A percentile compares a stretch with the other conserved stretches of the same genome.
Evolutionary conservation across 495 filamentous ascomycete species (phyloP).

Genomic region (Aspergillus sclerotioniger): DNA sequence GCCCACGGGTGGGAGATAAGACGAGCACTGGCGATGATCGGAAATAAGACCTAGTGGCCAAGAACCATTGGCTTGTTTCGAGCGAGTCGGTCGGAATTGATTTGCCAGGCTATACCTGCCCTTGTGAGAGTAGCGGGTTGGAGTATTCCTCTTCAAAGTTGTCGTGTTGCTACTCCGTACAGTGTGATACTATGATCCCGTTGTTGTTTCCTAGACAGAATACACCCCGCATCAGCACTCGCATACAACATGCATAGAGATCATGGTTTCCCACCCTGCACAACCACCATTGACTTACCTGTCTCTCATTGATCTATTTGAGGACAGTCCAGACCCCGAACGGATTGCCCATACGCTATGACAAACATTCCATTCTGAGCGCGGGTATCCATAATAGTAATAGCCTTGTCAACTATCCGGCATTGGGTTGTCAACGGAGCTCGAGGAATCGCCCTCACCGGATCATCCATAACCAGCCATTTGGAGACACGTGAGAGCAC

Average conservation of each 20-base stretch:
- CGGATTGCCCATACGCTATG: no score
- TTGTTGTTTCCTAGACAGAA: background rate
- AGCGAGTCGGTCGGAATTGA: background rate
- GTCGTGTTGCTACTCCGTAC: background rate
- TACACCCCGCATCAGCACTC: background rate
- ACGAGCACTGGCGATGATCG: background rate
- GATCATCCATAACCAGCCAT: no score
- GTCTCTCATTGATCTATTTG: background rate
- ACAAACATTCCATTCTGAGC: no score
- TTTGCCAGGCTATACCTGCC: constrained; percentile 1
- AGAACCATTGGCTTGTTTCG: background rate
- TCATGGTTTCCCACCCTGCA: background rate
- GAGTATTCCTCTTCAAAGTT: background rate
- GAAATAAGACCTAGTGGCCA: background rate
- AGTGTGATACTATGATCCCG: background rate
- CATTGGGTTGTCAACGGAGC: no score
- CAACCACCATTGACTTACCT: background rate
- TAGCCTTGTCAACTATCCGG: no score
- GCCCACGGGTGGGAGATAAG: constrained; percentile 4
- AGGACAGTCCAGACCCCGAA: background rate
- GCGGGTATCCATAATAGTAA: no score
- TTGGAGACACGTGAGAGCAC: no score
- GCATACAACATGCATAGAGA: background rate
- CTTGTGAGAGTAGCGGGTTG: constrained; percentile 2
- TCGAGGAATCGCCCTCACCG: no score